These are phyloP conservation scores for Phytopythium vexans DNA, from an alignment of 352 stramenopile species.

Conservation along the genomic window DNA sequence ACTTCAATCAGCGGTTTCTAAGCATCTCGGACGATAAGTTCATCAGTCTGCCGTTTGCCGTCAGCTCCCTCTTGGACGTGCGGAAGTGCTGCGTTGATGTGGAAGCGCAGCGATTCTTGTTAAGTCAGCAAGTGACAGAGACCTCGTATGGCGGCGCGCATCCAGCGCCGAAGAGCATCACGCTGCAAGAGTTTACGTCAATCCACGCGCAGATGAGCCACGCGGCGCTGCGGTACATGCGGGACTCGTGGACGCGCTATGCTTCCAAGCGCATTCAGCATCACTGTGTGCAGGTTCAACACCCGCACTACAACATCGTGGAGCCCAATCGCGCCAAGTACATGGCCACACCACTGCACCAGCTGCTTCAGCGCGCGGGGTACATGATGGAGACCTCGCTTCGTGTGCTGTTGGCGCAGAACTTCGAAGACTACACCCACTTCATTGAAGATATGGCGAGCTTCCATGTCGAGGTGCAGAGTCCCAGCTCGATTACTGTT, in stretches of 20 bases:
- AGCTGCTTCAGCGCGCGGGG: constrained; percentile 74
- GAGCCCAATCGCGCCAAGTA: constrained; percentile 74
- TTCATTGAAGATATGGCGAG: constrained; percentile 70
- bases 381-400: constrained; percentile 82
- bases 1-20: constrained; percentile 71
- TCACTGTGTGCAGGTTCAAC: constrained; percentile 49
- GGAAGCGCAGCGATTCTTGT: constrained; percentile 49
- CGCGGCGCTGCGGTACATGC: constrained; percentile 67
- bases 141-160: constrained; percentile 23
- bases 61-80: constrained; percentile 74
- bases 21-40: constrained; percentile 57
- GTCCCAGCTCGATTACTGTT: constrained; percentile 45
- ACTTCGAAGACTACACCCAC: constrained; percentile 64
- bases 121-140: constrained; percentile 67
- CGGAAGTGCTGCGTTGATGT: constrained; percentile 66
- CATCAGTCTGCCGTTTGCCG: constrained; percentile 63
- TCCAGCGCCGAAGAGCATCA: constrained; percentile 53
- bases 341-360: constrained; percentile 43
- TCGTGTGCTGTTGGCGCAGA: constrained; percentile 52
- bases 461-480: constrained; percentile 50
- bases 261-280: constrained; percentile 73
- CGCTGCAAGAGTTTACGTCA: constrained; percentile 65
- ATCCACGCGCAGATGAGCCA: constrained; percentile 71
- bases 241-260: constrained; percentile 71
- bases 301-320: constrained; percentile 54